Conservation (phyloP, 257 asterid genomes). For the Jacaranda mimosifolia region DNA sequence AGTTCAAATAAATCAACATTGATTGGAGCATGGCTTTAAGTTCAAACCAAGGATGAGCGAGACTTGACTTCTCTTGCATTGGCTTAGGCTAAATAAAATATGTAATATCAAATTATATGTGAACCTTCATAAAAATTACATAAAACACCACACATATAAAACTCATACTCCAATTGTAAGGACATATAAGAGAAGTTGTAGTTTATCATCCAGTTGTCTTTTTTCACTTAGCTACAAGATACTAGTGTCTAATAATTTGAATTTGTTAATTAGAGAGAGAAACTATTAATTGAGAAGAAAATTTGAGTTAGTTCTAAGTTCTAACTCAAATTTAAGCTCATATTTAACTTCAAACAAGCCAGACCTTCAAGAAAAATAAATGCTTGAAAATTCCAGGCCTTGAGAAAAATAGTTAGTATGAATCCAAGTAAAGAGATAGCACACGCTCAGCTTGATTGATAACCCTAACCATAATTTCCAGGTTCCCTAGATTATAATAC, state of each 20-base stretch:
- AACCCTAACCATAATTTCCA: not conserved
- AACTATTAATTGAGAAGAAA: not conserved
- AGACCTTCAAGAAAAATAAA: not conserved
- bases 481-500: no score
- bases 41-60: no score
- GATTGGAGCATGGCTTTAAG: no score
- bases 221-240: slow-evolving; percentile 13
- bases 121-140: not conserved
- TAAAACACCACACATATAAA: not conserved
- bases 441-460: slow-evolving; percentile 9
- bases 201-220: not conserved
- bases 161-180: not conserved
- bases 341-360: not conserved
- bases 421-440: not conserved
- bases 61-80: no score
- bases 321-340: not conserved
- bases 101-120: not conserved
- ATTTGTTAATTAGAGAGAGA: no score
- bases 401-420: no score
- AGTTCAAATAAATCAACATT: no score
- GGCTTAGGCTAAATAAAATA: not conserved
- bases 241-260: not conserved
- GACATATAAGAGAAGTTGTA: not conserved
- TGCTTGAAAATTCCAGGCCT: no score
- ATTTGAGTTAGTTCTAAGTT: not conserved